These are phyloP conservation scores for Podospora didyma DNA, from an alignment of 495 filamentous ascomycete species.

Conservation along the genomic window DNA sequence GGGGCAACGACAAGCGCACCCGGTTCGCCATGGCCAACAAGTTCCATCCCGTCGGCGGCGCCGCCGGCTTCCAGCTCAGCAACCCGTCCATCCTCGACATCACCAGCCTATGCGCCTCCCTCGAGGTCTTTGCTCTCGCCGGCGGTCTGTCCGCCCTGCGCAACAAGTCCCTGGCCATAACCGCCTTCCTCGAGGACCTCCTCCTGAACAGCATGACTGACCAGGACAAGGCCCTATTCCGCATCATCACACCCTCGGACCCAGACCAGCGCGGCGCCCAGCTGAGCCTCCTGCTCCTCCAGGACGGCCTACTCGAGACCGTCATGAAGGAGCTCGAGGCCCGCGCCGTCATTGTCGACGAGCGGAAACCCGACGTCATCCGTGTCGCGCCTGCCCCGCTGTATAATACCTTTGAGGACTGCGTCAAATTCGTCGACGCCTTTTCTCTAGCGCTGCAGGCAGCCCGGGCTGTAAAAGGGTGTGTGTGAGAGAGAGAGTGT, in stretches of 20 bases:
- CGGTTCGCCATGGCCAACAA: slow-evolving; percentile 75
- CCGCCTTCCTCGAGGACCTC: slow-evolving; percentile 68
- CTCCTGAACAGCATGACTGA: slow-evolving; percentile 50
- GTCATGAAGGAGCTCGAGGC: slow-evolving; percentile 68
- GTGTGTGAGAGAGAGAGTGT: not conserved
- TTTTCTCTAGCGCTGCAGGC: slow-evolving; percentile 50
- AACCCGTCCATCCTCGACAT: slow-evolving; percentile 66
- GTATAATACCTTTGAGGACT: slow-evolving; percentile 82
- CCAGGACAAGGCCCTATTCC: slow-evolving; percentile 52
- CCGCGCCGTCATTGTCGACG: slow-evolving; percentile 75
- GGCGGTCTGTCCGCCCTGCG: slow-evolving; percentile 64
- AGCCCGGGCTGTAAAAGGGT: slow-evolving; percentile 8
- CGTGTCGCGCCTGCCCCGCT: slow-evolving; percentile 87
- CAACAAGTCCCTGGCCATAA: slow-evolving; percentile 70
- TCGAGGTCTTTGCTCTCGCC: slow-evolving; percentile 74
- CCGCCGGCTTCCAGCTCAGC: slow-evolving; percentile 65
- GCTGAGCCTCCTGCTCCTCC: slow-evolving; percentile 70
- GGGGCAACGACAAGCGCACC: slow-evolving; percentile 73
- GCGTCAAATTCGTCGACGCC: slow-evolving; percentile 68
- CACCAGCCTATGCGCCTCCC: slow-evolving; percentile 67
- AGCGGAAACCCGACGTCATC: slow-evolving; percentile 85
- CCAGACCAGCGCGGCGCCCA: slow-evolving; percentile 77
- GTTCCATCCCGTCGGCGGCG: slow-evolving; percentile 71
- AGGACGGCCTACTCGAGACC: slow-evolving; percentile 60
- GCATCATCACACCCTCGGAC: slow-evolving; percentile 76